Evolutionary conservation across 768 basidiomycete genomes (phyloP).

Genomic region (Phlegmacium glaucopus): DNA sequence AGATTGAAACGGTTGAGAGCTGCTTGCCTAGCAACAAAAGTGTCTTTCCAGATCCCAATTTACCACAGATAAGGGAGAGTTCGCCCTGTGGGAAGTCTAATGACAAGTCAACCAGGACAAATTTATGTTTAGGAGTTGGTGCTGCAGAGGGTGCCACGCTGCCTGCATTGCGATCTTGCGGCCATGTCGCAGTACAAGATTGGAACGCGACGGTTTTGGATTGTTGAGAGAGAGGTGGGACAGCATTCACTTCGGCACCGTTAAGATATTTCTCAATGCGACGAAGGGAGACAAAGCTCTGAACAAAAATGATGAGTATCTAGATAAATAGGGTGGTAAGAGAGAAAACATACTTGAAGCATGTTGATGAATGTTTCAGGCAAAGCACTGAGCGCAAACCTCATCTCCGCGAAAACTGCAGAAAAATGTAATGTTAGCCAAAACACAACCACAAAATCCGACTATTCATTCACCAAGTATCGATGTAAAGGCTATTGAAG

Average conservation of each 20-base stretch:
- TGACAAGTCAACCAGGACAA: constrained; percentile 75
- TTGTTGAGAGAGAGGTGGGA: constrained; percentile 55
- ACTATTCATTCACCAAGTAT: constrained; percentile 23
- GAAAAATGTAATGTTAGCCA: background rate
- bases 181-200: constrained; percentile 90
- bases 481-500: constrained; percentile 81
- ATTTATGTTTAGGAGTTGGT: constrained; percentile 75
- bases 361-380: constrained; percentile 91
- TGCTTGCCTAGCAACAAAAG: constrained; percentile 64
- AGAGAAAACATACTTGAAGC: constrained; percentile 54
- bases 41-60: constrained; percentile 88
- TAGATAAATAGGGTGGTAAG: background rate
- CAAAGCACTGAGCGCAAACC: constrained; percentile 81
- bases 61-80: constrained; percentile 83
- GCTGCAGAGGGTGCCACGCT: constrained; percentile 50
- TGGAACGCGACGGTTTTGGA: constrained; percentile 68
- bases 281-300: constrained; percentile 80
- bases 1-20: background rate
- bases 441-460: background rate
- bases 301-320: background rate
- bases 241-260: constrained; percentile 64
- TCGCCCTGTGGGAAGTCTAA: constrained; percentile 77
- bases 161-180: constrained; percentile 61
- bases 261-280: constrained; percentile 90
- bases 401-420: constrained; percentile 87